A percentile compares a stretch with the other conserved stretches of the same genome.
Conservation (phyloP, 73 alveolate genomes). For the Paramecium sexaurelia region DNA sequence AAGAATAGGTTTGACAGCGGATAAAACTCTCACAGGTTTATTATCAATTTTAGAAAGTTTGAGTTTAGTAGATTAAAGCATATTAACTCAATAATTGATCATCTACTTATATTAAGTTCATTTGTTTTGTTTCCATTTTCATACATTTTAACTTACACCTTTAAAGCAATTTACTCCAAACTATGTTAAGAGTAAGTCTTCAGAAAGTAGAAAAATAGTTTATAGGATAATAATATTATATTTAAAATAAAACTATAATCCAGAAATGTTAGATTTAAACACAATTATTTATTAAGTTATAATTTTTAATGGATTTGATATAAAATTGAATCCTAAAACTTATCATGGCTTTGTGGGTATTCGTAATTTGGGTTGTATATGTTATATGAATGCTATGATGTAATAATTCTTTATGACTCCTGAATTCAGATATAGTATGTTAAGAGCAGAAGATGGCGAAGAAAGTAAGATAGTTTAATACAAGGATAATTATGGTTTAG, state of each 20-base stretch:
- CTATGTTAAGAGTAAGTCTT: constrained; percentile 68
- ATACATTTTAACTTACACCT: constrained; percentile 22
- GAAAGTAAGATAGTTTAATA: constrained; percentile 38
- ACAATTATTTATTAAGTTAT: not conserved
- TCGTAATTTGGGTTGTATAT: constrained; percentile 89
- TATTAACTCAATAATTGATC: constrained; percentile 9
- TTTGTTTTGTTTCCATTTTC: constrained; percentile 25
- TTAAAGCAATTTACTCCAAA: not conserved
- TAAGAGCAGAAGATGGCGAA: constrained; percentile 87
- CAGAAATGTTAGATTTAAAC: not conserved
- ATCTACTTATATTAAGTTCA: not conserved
- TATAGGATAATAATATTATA: constrained; percentile 43
- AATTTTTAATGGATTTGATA: not conserved
- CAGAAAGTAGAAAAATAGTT: constrained; percentile 68
- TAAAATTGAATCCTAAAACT: constrained; percentile 43
- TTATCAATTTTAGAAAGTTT: constrained; percentile 60
- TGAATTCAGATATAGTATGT: constrained; percentile 88
- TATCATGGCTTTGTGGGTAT: constrained; percentile 82
- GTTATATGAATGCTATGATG: constrained; percentile 97
- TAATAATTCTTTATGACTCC: constrained; percentile 97
- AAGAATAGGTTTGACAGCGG: constrained; percentile 18
- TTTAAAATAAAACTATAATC: not conserved
- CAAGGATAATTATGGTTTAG: constrained; percentile 43
- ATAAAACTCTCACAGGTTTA: constrained; percentile 66
- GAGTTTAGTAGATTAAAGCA: not conserved